Conservation (phyloP, 179 eudicot species). For the Patellifolia procumbens region DNA sequence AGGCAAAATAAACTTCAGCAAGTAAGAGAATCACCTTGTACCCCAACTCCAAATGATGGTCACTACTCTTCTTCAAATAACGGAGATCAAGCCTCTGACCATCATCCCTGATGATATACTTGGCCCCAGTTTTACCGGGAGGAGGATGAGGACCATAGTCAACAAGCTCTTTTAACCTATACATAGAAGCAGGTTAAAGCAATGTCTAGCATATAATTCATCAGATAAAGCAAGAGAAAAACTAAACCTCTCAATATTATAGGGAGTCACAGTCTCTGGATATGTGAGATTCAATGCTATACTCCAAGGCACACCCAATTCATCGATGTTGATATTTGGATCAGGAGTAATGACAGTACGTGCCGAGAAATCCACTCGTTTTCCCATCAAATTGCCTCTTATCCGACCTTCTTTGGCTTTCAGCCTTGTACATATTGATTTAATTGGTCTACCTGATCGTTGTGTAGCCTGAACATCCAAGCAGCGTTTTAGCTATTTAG, state of each 20-base stretch:
- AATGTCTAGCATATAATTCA: not conserved
- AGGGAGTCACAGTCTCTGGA: slow-evolving; percentile 98
- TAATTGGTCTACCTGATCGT: slow-evolving; percentile 93
- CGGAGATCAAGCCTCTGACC: slow-evolving; percentile 99
- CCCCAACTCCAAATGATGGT: slow-evolving; percentile 96
- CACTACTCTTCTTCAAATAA: slow-evolving; percentile 95
- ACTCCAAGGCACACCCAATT: slow-evolving; percentile 99
- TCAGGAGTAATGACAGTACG: slow-evolving; percentile 99
- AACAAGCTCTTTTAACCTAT: slow-evolving; percentile 96
- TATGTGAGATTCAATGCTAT: slow-evolving; percentile 95
- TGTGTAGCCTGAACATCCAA: slow-evolving; percentile 97
- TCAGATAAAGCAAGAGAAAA: not conserved
- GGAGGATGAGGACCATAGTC: slow-evolving; percentile 99
- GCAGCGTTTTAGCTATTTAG: no score
- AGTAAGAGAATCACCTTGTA: slow-evolving; percentile 56
- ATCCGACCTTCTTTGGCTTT: slow-evolving; percentile 99
- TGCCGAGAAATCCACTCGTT: slow-evolving; percentile 99
- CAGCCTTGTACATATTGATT: slow-evolving; percentile 94
- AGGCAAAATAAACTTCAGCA: not conserved
- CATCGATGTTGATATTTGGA: slow-evolving; percentile 94
- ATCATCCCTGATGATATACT: slow-evolving; percentile 94
- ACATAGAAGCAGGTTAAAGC: slow-evolving; percentile 2
- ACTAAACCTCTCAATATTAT: slow-evolving; percentile 89
- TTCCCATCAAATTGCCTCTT: slow-evolving; percentile 98
- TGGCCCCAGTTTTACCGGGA: slow-evolving; percentile 99